These are phyloP conservation scores for Amanita pallidorosea DNA, from an alignment of 768 basidiomycete species.

Conservation along the genomic window DNA sequence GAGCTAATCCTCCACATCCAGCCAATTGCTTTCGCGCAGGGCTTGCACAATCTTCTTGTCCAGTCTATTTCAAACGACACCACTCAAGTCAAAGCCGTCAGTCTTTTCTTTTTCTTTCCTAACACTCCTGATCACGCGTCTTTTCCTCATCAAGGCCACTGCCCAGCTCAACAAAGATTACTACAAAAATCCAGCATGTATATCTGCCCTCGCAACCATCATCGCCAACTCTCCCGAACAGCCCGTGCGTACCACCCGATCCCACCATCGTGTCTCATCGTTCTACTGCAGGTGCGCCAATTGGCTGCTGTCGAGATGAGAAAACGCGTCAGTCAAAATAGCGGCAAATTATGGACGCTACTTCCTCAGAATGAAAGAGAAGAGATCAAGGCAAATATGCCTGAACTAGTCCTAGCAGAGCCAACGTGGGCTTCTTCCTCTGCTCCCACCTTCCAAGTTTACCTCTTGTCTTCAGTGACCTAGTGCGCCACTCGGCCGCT, in stretches of 20 bases:
- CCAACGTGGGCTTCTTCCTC: constrained; percentile 38
- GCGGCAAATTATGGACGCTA: constrained; percentile 73
- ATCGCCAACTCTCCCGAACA: constrained; percentile 77
- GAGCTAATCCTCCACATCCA: constrained; percentile 18
- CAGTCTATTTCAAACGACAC: constrained; percentile 89
- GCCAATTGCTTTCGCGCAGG: constrained; percentile 61
- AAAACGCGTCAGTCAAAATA: constrained; percentile 78
- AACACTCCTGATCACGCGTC: constrained; percentile 5
- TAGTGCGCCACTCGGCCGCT: constrained; percentile 87
- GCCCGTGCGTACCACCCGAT: constrained; percentile 43
- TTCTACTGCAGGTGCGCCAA: constrained; percentile 70
- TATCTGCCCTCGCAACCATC: constrained; percentile 83
- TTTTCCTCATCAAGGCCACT: constrained; percentile 55
- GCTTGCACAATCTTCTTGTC: constrained; percentile 74
- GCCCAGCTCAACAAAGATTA: constrained; percentile 83
- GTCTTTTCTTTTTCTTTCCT: constrained; percentile 10
- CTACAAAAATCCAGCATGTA: constrained; percentile 86
- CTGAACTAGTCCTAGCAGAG: constrained; percentile 69
- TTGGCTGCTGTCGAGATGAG: constrained; percentile 93
- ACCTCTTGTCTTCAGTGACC: constrained; percentile 40
- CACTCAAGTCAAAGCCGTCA: constrained; percentile 66
- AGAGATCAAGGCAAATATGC: constrained; percentile 77
- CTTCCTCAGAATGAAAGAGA: constrained; percentile 58
- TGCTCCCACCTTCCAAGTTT: constrained; percentile 7
- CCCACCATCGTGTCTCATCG: constrained; percentile 5